These are phyloP conservation scores for Vickermania ingenoplastis DNA, from an alignment of 208 protist genomes.

Conservation along the genomic window DNA sequence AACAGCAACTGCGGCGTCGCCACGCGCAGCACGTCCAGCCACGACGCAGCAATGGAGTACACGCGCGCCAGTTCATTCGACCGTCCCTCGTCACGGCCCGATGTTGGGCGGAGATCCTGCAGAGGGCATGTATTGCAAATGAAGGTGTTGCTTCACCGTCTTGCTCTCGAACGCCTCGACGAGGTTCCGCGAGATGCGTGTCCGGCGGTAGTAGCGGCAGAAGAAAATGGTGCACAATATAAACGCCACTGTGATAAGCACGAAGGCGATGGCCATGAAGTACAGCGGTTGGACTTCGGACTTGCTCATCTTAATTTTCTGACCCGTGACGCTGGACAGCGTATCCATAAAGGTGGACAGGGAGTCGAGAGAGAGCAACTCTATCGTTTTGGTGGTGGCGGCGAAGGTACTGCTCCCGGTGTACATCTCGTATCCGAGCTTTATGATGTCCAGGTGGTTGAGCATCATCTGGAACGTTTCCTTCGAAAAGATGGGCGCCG, in stretches of 20 bases:
- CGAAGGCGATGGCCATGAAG: background rate
- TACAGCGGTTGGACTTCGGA: background rate
- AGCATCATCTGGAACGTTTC: background rate
- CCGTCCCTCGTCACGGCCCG: background rate
- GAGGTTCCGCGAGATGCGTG: background rate
- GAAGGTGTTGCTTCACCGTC: background rate
- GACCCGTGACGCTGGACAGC: background rate
- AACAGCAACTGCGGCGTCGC: slow-evolving; percentile 11
- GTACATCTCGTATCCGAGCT: background rate
- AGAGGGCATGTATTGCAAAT: slow-evolving; percentile 7
- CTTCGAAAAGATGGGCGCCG: background rate
- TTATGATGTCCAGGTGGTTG: background rate
- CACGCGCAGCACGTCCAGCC: slow-evolving; percentile 8
- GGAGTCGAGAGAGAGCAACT: background rate
- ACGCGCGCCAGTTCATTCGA: slow-evolving; percentile 7
- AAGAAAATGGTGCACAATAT: background rate
- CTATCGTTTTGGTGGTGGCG: background rate
- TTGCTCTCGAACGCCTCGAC: slow-evolving; percentile 4
- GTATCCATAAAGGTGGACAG: background rate
- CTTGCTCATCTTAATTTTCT: background rate
- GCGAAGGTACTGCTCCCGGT: background rate
- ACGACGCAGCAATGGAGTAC: slow-evolving; percentile 8
- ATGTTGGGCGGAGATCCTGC: slow-evolving; percentile 9
- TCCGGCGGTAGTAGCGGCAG: background rate
- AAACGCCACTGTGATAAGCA: slow-evolving; percentile 2